phyloP scores from a whole-genome alignment of 164 flowering plant genomes.

The Annona cherimola region DNA sequence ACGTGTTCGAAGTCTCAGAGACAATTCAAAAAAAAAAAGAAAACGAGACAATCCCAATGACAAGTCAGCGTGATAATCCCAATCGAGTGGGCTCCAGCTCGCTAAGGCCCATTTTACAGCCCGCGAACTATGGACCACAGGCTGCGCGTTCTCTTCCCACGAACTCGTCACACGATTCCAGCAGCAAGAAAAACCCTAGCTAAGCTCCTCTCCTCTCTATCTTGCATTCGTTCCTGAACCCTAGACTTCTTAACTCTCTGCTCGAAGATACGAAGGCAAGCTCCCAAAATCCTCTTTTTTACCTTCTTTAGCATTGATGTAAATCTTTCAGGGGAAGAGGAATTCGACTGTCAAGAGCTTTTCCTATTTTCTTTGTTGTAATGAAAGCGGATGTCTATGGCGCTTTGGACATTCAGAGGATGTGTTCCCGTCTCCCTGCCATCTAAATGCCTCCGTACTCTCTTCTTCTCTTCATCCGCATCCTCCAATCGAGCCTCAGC shows the following conservation, averaged over 20 bases:
- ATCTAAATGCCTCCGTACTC: neutral
- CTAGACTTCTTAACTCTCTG: neutral
- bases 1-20: too few relatives aligned
- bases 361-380: neutral
- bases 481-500: constrained; percentile 2
- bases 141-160: too few relatives aligned
- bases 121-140: too few relatives aligned
- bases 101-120: too few relatives aligned
- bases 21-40: too few relatives aligned
- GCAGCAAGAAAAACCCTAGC: too few relatives aligned
- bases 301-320: neutral
- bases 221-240: neutral
- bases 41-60: too few relatives aligned
- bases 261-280: neutral
- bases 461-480: neutral
- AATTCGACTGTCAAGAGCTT: neutral
- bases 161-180: too few relatives aligned
- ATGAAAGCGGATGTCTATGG: neutral
- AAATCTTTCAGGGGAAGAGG: neutral
- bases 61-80: too few relatives aligned
- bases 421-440: neutral
- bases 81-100: too few relatives aligned
- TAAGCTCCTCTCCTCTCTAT: neutral
- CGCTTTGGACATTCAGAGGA: neutral
- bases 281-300: neutral